Evolutionary conservation across 2,329 filamentous ascomycete species (phyloP).

Genomic region (Aspergillus fumigatus): DNA sequence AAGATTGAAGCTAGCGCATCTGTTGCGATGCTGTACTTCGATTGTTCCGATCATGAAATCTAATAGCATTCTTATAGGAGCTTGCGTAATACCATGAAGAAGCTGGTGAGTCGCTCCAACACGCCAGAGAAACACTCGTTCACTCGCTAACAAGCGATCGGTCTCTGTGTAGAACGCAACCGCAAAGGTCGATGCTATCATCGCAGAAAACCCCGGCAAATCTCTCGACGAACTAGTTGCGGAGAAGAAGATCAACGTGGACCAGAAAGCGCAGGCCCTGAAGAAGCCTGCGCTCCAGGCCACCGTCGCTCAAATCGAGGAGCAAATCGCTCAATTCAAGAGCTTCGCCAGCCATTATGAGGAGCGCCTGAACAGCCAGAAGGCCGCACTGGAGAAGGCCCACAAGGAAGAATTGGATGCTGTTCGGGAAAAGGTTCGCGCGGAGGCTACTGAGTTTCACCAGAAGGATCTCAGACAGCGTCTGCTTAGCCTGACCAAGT

Average conservation of each 20-base stretch:
- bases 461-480: conserved; percentile 50
- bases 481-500: conserved; percentile 57
- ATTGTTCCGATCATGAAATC: conserved; percentile 5
- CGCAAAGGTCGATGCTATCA: conserved; percentile 56
- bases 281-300: conserved; percentile 60
- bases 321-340: conserved; percentile 58
- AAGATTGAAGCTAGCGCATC: background rate
- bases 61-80: conserved; percentile 52
- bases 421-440: conserved; percentile 46
- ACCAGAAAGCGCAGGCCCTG: conserved; percentile 59
- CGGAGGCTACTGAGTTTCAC: conserved; percentile 45
- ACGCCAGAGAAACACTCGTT: background rate
- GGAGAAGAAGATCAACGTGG: conserved; percentile 59
- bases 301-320: conserved; percentile 54
- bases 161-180: conserved; percentile 46
- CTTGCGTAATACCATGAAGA: conserved; percentile 90
- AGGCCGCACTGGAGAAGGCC: conserved; percentile 50
- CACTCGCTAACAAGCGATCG: conserved; percentile 19
- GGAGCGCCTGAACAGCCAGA: conserved; percentile 51
- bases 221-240: conserved; percentile 60
- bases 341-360: conserved; percentile 57
- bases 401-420: conserved; percentile 55
- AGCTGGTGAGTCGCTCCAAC: conserved; percentile 63
- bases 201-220: conserved; percentile 56
- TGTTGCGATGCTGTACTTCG: background rate